These are phyloP conservation scores for Leccinum rimulosum DNA, from an alignment of 768 basidiomycete genomes.

Conservation along the genomic window DNA sequence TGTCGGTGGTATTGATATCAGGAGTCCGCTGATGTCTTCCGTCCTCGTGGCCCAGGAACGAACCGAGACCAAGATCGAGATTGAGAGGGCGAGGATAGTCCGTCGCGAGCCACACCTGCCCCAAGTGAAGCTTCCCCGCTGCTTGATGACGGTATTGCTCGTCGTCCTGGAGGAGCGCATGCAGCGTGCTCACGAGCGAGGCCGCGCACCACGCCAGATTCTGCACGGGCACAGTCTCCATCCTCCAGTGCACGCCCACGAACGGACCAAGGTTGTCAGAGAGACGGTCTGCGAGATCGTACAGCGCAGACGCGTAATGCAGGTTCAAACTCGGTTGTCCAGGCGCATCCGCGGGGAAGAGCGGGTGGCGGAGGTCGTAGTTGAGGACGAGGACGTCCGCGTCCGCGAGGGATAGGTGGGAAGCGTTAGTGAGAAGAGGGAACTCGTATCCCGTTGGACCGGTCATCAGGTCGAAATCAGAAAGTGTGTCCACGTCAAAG, in stretches of 20 bases:
- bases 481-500: neutral
- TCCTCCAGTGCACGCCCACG: conserved; percentile 55
- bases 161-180: conserved; percentile 32
- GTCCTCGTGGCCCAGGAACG: neutral
- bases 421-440: conserved; percentile 12
- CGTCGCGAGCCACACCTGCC: conserved; percentile 54
- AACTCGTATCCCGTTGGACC: conserved; percentile 12
- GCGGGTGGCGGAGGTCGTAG: conserved; percentile 49
- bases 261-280: conserved; percentile 37
- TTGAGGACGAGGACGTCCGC: conserved; percentile 50
- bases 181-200: conserved; percentile 45
- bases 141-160: conserved; percentile 13
- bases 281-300: conserved; percentile 39
- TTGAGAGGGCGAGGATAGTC: conserved; percentile 43
- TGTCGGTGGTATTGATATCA: neutral
- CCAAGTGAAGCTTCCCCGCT: conserved; percentile 16
- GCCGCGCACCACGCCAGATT: conserved; percentile 48
- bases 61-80: neutral
- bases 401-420: conserved; percentile 19
- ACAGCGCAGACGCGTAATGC: conserved; percentile 44
- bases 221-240: conserved; percentile 46
- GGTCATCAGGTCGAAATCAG: conserved; percentile 10
- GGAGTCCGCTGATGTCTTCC: neutral
- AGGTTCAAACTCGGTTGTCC: conserved; percentile 18
- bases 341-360: conserved; percentile 29